Percentiles rank a stretch among this genome's conserved stretches.
Evolutionary conservation across 768 basidiomycete species (phyloP).

Genomic region (Cubamyces sp.): DNA sequence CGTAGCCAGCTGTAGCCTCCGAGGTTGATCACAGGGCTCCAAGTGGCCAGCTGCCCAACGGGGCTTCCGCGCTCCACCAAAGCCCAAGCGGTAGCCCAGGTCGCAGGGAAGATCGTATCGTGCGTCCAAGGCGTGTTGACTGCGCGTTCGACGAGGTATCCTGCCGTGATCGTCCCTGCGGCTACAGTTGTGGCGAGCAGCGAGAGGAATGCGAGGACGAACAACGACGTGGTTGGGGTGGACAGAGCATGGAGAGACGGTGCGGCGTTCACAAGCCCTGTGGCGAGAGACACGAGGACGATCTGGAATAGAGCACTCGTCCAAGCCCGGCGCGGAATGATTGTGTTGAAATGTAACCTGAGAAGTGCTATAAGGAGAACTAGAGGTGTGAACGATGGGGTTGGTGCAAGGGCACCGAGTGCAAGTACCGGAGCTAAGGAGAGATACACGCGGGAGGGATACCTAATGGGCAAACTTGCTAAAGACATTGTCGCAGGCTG

Average conservation of each 20-base stretch:
- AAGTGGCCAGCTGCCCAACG: slow-evolving; percentile 70
- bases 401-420: slow-evolving; percentile 34
- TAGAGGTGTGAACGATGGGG: slow-evolving; percentile 37
- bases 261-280: slow-evolving; percentile 32
- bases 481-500: neutral
- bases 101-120: slow-evolving; percentile 62
- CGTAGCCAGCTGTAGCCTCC: slow-evolving; percentile 69
- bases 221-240: slow-evolving; percentile 50
- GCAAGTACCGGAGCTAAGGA: slow-evolving; percentile 19
- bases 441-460: slow-evolving; percentile 24
- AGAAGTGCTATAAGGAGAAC: slow-evolving; percentile 34
- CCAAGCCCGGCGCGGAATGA: slow-evolving; percentile 25
- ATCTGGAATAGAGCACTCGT: slow-evolving; percentile 23
- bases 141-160: slow-evolving; percentile 46
- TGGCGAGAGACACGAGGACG: slow-evolving; percentile 31
- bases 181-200: slow-evolving; percentile 43
- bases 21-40: slow-evolving; percentile 62
- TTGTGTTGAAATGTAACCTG: slow-evolving; percentile 30
- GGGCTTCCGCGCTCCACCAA: slow-evolving; percentile 59
- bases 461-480: slow-evolving; percentile 6
- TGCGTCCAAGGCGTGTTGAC: slow-evolving; percentile 45
- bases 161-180: slow-evolving; percentile 34
- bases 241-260: slow-evolving; percentile 55
- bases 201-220: slow-evolving; percentile 47
- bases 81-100: slow-evolving; percentile 72